Conservation (phyloP, 78 protist species). For the Neovahlkampfia damariscottae region DNA sequence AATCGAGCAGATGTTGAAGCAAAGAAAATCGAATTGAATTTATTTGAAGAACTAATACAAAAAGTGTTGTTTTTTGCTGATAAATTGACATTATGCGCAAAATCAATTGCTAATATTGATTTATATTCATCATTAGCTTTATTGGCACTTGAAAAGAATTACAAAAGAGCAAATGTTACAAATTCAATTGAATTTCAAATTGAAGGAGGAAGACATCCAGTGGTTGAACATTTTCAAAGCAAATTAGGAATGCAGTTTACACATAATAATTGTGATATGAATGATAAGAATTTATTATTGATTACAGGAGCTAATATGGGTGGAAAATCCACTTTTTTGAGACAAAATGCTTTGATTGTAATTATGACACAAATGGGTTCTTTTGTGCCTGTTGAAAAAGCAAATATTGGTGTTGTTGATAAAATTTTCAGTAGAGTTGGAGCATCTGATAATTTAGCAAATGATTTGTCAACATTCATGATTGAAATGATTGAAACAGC, state of each 20-base stretch:
- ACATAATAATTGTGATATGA: background rate
- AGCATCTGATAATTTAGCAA: constrained; percentile 67
- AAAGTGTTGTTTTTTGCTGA: background rate
- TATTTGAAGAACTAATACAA: background rate
- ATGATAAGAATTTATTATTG: constrained; percentile 11
- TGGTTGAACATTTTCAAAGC: background rate
- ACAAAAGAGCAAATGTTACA: background rate
- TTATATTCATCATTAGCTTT: background rate
- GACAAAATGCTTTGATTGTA: constrained; percentile 59
- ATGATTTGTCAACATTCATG: constrained; percentile 91
- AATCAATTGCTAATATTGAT: background rate
- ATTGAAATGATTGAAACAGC: constrained; percentile 78
- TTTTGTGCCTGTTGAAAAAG: constrained; percentile 69
- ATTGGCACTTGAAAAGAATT: background rate
- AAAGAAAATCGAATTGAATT: background rate
- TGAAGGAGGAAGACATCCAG: background rate
- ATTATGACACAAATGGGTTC: constrained; percentile 96
- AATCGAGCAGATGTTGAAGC: background rate
- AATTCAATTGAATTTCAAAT: background rate
- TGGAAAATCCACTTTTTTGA: constrained; percentile 88
- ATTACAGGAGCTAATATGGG: constrained; percentile 51
- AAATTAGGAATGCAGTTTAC: background rate
- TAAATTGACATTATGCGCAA: background rate
- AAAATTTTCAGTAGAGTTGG: constrained; percentile 88
- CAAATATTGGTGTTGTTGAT: constrained; percentile 69